phyloP scores from a whole-genome alignment of 768 basidiomycete species.

The Suillus paluster region DNA sequence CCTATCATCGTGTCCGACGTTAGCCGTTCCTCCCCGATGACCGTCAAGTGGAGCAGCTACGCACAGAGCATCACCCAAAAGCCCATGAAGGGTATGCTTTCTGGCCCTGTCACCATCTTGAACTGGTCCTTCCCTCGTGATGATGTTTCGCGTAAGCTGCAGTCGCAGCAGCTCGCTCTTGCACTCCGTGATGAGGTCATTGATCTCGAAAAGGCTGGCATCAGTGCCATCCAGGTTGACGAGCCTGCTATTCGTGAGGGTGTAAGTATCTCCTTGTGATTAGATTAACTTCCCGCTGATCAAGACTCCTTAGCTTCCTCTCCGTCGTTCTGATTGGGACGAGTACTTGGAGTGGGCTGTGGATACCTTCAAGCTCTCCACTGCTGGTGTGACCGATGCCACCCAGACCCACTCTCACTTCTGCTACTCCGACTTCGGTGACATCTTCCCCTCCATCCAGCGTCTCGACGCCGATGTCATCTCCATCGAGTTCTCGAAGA shows the following conservation, averaged over 20 bases:
- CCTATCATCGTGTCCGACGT: constrained; percentile 99
- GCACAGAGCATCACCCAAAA: constrained; percentile 92
- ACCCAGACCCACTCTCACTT: constrained; percentile 99
- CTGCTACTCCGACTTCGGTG: constrained; percentile 98
- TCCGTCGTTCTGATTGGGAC: constrained; percentile 96
- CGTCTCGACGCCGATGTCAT: constrained; percentile 98
- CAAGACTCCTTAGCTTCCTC: constrained; percentile 68
- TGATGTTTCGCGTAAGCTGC: constrained; percentile 93
- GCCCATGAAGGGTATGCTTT: constrained; percentile 99
- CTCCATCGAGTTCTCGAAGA: constrained; percentile 98
- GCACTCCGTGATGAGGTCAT: constrained; percentile 97
- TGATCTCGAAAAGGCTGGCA: constrained; percentile 96
- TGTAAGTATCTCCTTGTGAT: constrained; percentile 47
- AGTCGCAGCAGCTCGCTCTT: constrained; percentile 97
- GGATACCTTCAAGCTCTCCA: constrained; percentile 97
- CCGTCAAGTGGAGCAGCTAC: constrained; percentile 95
- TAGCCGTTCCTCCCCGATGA: constrained; percentile 90
- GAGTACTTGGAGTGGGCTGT: constrained; percentile 97
- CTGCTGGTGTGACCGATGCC: constrained; percentile 91
- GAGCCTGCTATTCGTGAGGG: constrained; percentile 99
- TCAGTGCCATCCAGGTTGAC: constrained; percentile 98
- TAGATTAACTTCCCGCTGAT: constrained; percentile 9
- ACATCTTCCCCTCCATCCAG: constrained; percentile 98
- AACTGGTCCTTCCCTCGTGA: constrained; percentile 99
- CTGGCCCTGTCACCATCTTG: constrained; percentile 97